Base-by-base conservation (phyloP, 164 flowering plant genomes). In the Cinnamomum chago region DNA sequence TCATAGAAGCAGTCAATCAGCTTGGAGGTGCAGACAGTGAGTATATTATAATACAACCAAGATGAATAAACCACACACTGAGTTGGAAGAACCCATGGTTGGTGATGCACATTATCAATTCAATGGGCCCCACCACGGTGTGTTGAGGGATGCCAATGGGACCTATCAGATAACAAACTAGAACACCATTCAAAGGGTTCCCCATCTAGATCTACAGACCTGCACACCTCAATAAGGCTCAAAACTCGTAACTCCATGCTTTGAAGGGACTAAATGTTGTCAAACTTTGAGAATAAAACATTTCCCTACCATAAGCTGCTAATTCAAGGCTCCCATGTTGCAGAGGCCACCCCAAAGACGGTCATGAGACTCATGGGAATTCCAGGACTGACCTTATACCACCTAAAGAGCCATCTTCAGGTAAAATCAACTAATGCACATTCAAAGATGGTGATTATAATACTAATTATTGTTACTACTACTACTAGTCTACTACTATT, bases 341-440 rank as follows among this genome's bases (percentile, higher is more conserved):
- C 89, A 94, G 98, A 94, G 81, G 98, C 98, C 62, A 94, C 98
- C 55, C 98, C 98, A 47, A 94, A 94, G 82, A 86, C 95, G 69
- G 93, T 94, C n/a, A 87, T 92, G 94, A 94, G 90, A 81, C 90
- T 90, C 27, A 92, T 94, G 98, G 97, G 97, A 52, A 90, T 93
- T 84, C 89, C 91, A 27, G 98, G 96, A 70, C 91, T 93, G 52
- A 93, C 96, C 18, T 85, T 93, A 55, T 93, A 93, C 87, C 98
- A 93, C 78, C 84, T 93, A 62, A 93, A 93, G 84, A 93, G 95
- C 80, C 97, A 93, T 79, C 93, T 93, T 70, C 96, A 93, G 96
- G 95, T 93, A 84, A 15, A 47, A 64, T 3, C 64, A n/a, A 23
- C 23, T 17, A 11, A 79, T 71, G 74, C 64, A n/a, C 64, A 24